These are phyloP conservation scores for Brettanomyces bruxellensis DNA, from an alignment of 805 yeast species.

Conservation along the genomic window DNA sequence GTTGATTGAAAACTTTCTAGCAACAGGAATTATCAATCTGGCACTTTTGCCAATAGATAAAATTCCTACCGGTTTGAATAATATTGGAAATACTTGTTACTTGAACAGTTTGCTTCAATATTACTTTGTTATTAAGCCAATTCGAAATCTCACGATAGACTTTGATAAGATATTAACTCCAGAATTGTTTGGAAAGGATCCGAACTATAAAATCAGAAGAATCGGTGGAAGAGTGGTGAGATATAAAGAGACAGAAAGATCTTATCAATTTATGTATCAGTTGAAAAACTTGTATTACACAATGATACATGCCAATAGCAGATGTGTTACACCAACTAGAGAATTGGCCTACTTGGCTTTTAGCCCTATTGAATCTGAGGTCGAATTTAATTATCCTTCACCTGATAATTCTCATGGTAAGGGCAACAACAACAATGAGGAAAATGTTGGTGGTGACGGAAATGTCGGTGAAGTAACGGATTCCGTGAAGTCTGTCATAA, in stretches of 20 bases:
- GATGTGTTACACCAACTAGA: constrained; percentile 72
- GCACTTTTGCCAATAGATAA: constrained; percentile 49
- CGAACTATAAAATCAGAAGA: constrained; percentile 41
- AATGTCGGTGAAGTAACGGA: neutral
- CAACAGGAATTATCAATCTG: constrained; percentile 55
- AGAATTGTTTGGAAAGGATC: constrained; percentile 21
- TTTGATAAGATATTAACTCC: constrained; percentile 35
- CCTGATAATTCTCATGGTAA: neutral
- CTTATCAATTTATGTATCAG: constrained; percentile 72
- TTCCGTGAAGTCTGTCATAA: neutral
- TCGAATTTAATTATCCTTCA: constrained; percentile 37
- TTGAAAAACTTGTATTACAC: constrained; percentile 60
- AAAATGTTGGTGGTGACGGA: neutral
- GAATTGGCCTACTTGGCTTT: constrained; percentile 87
- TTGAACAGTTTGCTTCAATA: constrained; percentile 85
- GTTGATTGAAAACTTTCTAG: constrained; percentile 45
- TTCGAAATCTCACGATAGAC: constrained; percentile 54
- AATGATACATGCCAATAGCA: constrained; percentile 51
- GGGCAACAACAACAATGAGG: neutral
- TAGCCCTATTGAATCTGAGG: constrained; percentile 59
- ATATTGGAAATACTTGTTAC: constrained; percentile 94
- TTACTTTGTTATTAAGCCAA: constrained; percentile 77
- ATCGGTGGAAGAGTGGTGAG: constrained; percentile 84
- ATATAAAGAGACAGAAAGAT: constrained; percentile 67
- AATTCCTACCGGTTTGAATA: constrained; percentile 89